These are phyloP conservation scores for Guillardia theta DNA, from an alignment of 78 protist species.

Conservation along the genomic window DNA sequence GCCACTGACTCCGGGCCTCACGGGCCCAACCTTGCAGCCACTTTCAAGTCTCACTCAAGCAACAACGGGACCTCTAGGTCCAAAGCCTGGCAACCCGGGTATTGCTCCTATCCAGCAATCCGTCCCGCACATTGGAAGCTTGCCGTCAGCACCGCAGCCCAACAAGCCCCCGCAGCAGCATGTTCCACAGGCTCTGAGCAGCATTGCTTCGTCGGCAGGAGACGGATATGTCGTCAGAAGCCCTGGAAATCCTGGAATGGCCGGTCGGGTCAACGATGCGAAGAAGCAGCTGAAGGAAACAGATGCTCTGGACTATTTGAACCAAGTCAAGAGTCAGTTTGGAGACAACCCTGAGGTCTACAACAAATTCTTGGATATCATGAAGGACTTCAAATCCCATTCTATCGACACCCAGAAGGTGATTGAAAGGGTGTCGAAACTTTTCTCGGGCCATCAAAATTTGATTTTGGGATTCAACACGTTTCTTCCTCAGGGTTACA, in stretches of 20 bases:
- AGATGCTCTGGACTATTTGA: constrained; percentile 6
- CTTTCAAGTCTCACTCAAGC: too few species aligned
- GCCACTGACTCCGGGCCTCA: too few species aligned
- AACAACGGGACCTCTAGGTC: too few species aligned
- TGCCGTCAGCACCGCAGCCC: too few species aligned
- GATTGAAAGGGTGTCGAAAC: constrained; percentile 75
- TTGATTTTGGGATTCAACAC: constrained; percentile 90
- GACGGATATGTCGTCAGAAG: neutral
- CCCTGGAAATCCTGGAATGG: neutral
- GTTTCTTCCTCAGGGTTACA: constrained; percentile 87
- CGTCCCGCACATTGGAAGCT: too few species aligned
- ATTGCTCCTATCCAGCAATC: too few species aligned
- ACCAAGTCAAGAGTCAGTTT: constrained; percentile 82
- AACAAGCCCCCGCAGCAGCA: too few species aligned
- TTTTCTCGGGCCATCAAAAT: constrained; percentile 81
- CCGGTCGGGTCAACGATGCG: neutral
- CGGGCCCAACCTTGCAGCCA: too few species aligned
- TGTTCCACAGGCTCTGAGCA: too few species aligned
- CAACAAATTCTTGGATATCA: constrained; percentile 89
- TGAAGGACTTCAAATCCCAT: constrained; percentile 86
- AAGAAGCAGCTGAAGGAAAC: neutral
- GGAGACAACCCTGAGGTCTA: constrained; percentile 76
- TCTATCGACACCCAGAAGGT: constrained; percentile 60
- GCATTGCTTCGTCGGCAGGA: neutral
- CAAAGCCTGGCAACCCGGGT: too few species aligned